phyloP scores from a whole-genome alignment of 257 asterid species.

The Lycium barbarum region DNA sequence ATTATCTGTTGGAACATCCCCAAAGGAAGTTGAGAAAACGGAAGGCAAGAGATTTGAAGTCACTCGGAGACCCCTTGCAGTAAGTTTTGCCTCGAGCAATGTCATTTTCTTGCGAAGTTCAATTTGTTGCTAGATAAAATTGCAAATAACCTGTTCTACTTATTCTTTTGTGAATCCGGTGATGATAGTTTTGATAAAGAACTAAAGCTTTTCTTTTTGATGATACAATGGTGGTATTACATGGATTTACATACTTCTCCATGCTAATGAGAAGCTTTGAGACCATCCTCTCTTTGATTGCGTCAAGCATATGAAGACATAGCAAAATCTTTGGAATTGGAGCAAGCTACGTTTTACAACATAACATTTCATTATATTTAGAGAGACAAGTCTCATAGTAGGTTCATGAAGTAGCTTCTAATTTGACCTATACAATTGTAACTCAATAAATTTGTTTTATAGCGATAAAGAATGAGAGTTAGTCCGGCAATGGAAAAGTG shows the following conservation, averaged over 20 bases:
- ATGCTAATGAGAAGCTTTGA: not conserved
- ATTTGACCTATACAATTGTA: not conserved
- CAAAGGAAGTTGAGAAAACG: conserved; percentile 36
- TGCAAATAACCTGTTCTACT: not conserved
- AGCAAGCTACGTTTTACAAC: not conserved
- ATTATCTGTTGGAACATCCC: conserved; percentile 10
- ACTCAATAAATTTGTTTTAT: not conserved
- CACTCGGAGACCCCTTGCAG: conserved; percentile 64
- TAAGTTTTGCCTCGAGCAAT: conserved; percentile 63
- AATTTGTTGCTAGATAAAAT: conserved; percentile 24
- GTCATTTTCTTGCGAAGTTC: conserved; percentile 34
- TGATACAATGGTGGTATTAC: conserved; percentile 19
- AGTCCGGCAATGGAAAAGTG: not conserved
- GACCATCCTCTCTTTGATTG: conserved; percentile 5
- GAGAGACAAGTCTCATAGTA: not conserved
- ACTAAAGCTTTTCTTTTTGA: conserved; percentile 6
- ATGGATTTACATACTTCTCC: not conserved
- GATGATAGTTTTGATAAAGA: not conserved
- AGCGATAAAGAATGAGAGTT: not conserved
- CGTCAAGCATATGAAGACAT: not conserved
- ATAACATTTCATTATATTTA: not conserved
- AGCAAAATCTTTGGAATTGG: not conserved
- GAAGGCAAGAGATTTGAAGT: conserved; percentile 58
- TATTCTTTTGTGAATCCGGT: not conserved
- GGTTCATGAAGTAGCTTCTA: not conserved